These are phyloP conservation scores for Achlya hypogyna DNA, from an alignment of 352 stramenopile genomes.

Conservation along the genomic window DNA sequence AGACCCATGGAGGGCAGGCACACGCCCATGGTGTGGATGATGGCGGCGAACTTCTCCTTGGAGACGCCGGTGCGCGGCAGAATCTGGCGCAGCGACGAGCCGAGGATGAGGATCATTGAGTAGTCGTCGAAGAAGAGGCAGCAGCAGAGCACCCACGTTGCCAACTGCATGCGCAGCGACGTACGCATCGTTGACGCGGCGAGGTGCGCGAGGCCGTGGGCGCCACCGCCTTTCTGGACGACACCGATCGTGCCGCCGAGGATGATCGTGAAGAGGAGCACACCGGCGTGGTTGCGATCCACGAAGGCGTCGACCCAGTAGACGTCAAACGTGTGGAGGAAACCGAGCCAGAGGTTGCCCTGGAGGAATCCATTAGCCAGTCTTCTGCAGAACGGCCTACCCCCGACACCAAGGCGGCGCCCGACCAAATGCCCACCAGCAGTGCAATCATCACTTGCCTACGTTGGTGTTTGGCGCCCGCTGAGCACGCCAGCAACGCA, in stretches of 20 bases:
- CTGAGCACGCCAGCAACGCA: not conserved
- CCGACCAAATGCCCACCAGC: conserved; percentile 80
- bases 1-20: conserved; percentile 79
- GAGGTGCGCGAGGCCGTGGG: conserved; percentile 68
- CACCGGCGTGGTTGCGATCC: conserved; percentile 69
- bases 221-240: conserved; percentile 82
- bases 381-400: conserved; percentile 18
- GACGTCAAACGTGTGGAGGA: conserved; percentile 78
- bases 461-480: not conserved
- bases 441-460: conserved; percentile 76
- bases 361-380: conserved; percentile 15
- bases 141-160: conserved; percentile 71
- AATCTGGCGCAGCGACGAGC: conserved; percentile 75
- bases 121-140: conserved; percentile 92
- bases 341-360: conserved; percentile 61
- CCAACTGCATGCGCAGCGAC: conserved; percentile 73
- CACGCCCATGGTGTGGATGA: conserved; percentile 83
- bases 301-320: conserved; percentile 82
- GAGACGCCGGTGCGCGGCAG: conserved; percentile 75
- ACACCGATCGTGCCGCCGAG: conserved; percentile 82
- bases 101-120: conserved; percentile 86
- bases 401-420: conserved; percentile 64
- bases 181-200: conserved; percentile 78
- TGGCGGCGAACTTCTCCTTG: conserved; percentile 82
- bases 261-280: conserved; percentile 85